Base-by-base conservation (phyloP, 805 yeast species). In the Saccharomycopsis fodiens region DNA sequence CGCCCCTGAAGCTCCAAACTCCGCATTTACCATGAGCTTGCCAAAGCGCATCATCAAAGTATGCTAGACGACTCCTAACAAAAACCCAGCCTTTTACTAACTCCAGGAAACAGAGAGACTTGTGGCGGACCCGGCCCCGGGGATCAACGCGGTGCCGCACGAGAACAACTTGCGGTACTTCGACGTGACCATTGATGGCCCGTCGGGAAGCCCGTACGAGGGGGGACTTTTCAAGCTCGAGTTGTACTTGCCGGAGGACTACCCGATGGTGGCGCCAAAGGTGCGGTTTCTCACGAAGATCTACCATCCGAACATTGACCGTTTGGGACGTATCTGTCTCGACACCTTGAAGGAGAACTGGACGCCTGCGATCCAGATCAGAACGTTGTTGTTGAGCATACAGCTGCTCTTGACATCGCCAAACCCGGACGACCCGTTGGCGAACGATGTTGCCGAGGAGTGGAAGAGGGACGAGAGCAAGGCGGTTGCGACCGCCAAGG, bases 261-360 rank as follows among this genome's bases (percentile, higher is more conserved):
- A 93, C 63, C 98, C 98, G 10, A 84, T 91, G 97, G 87, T 86
- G 58, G 95, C 98, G 0, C 98, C 98, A 42, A 89, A 88, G 61
- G 94, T 93, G 44, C 74, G 98, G 48, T 93, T 93, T 57, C 67
- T 93, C 52, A 93, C 98, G 25, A 86, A 82, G 63, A 89, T 93
- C 22, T 93, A 93, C 63, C 98, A 93, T 60, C 98, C 96, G 36
- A 93, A 93, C 63, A 93, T 93, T 55, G 98, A 93, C 61, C 77
- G 93, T 61, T 70, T 93, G 53, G 98, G 98, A 6, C 74, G 98
- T 53, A 91, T 93, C 57, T 93, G 98, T 66, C 73, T 93, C 42
- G 97, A 93, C 61, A 97, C 93, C 35, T 72, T 93, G 60, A 93
- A 48, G 61, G 78, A 85, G 56, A 89, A 91, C 66, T 93, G 98